phyloP scores from a whole-genome alignment of 2,329 filamentous ascomycete species.

The Teratosphaeria epicoccoides region DNA sequence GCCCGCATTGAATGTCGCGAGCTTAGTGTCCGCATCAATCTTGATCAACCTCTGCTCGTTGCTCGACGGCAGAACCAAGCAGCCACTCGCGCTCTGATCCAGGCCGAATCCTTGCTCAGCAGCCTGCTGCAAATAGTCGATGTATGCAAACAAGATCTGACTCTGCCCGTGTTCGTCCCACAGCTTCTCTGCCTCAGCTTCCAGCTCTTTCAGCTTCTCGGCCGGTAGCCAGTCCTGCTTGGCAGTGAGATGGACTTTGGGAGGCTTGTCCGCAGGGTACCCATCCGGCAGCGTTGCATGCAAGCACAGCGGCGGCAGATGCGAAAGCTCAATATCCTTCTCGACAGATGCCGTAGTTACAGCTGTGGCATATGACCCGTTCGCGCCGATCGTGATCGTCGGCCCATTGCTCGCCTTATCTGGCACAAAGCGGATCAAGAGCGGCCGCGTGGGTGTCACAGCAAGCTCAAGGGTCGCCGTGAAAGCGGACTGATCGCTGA shows the following conservation, averaged over 20 bases:
- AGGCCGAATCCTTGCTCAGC: constrained; percentile 47
- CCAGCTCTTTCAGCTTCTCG: constrained; percentile 34
- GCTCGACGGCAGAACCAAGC: constrained; percentile 38
- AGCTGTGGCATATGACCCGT: constrained; percentile 3
- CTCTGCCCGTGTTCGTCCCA: constrained; percentile 52
- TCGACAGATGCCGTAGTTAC: constrained; percentile 13
- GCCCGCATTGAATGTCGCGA: constrained; percentile 65
- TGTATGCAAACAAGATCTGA: constrained; percentile 48
- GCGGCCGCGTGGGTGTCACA: constrained; percentile 43
- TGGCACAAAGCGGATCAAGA: constrained; percentile 29
- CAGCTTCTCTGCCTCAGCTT: constrained; percentile 37
- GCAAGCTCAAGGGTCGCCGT: constrained; percentile 45
- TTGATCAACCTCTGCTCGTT: constrained; percentile 63
- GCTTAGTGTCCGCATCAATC: constrained; percentile 64
- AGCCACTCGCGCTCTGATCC: constrained; percentile 27
- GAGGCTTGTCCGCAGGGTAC: constrained; percentile 46
- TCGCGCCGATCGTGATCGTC: not conserved
- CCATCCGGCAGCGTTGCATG: constrained; percentile 42
- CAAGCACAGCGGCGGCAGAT: constrained; percentile 47
- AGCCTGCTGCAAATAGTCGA: constrained; percentile 49
- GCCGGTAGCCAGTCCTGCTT: constrained; percentile 44
- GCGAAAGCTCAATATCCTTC: constrained; percentile 39
- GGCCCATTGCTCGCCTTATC: not conserved
- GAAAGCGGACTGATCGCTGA: constrained; percentile 37
- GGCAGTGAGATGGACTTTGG: constrained; percentile 39